phyloP scores from a whole-genome alignment of 257 asterid genomes.

The Solanum acaule region DNA sequence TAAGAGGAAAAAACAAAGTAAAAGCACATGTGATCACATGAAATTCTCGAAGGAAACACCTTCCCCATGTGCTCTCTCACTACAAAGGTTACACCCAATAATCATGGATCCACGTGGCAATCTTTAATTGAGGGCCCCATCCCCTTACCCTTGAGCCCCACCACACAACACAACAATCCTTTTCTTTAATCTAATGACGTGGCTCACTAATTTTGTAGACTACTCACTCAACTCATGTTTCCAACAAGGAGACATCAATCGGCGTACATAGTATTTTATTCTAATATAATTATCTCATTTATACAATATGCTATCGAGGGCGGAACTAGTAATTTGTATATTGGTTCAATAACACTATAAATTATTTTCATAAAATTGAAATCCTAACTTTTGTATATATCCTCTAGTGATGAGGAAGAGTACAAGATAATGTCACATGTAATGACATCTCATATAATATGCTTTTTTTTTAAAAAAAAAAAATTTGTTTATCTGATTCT shows the following conservation, averaged over 20 bases:
- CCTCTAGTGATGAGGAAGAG: neutral
- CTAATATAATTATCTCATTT: too few relatives aligned
- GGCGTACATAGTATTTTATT: constrained; percentile 2
- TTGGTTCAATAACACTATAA: too few relatives aligned
- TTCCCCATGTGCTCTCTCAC: constrained; percentile 37
- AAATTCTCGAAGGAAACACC: constrained; percentile 32
- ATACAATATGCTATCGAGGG: too few relatives aligned
- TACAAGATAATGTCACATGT: too few relatives aligned
- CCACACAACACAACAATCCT: neutral
- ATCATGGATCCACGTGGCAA: constrained; percentile 13
- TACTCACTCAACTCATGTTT: constrained; percentile 14
- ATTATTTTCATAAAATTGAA: too few relatives aligned
- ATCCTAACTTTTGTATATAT: too few relatives aligned
- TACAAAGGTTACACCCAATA: neutral
- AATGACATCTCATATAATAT: neutral
- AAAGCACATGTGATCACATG: constrained; percentile 65
- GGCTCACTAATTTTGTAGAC: neutral
- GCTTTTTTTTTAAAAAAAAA: too few relatives aligned
- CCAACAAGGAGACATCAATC: constrained; percentile 35
- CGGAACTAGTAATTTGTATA: too few relatives aligned
- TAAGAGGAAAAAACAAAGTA: constrained; percentile 8
- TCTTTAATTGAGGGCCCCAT: neutral
- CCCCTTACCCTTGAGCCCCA: constrained; percentile 24
- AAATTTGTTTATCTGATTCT: too few relatives aligned
- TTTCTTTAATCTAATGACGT: neutral